Conservation (phyloP, 495 filamentous ascomycete species). For the Penicillium soppii region DNA sequence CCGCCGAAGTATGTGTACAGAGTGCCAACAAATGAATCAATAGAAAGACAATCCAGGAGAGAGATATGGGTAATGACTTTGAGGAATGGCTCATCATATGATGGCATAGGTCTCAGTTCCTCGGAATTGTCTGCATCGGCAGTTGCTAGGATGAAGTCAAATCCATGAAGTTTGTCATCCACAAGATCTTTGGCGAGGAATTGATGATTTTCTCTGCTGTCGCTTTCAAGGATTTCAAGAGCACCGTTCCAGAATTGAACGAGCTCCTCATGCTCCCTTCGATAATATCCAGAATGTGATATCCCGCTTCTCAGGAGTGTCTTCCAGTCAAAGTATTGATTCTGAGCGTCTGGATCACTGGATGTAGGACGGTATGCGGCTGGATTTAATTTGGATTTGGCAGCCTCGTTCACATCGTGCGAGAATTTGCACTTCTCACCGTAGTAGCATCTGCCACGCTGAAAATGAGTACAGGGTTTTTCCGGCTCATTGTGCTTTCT, state of each 20-base stretch:
- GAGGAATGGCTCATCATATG: conserved; percentile 7
- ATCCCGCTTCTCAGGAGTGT: conserved; percentile 2
- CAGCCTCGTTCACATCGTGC: conserved; percentile 3
- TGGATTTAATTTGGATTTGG: neutral
- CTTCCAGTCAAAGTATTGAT: conserved; percentile 16
- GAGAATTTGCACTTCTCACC: conserved; percentile 12
- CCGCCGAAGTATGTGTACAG: conserved; percentile 12
- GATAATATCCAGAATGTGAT: neutral
- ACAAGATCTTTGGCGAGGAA: conserved; percentile 14
- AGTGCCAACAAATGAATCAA: conserved; percentile 16
- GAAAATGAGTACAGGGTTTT: conserved; percentile 5
- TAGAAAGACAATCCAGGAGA: conserved; percentile 13
- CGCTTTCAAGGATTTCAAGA: conserved; percentile 14
- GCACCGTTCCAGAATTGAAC: conserved; percentile 13
- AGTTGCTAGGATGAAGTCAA: conserved; percentile 14
- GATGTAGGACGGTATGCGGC: neutral
- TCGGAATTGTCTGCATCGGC: neutral
- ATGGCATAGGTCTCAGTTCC: neutral
- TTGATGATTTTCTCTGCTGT: conserved; percentile 12
- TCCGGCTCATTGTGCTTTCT: conserved; percentile 2
- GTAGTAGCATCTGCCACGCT: conserved; percentile 12
- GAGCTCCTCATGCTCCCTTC: conserved; percentile 1
- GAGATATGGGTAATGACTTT: conserved; percentile 16
- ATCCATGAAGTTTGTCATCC: conserved; percentile 7
- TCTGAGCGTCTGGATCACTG: conserved; percentile 4